Evolutionary conservation across 371 early-diverging fungal genomes (phyloP), one percentile per base, ranked within the genome.

Genomic region (Syncephalastrum monosporum): DNA sequence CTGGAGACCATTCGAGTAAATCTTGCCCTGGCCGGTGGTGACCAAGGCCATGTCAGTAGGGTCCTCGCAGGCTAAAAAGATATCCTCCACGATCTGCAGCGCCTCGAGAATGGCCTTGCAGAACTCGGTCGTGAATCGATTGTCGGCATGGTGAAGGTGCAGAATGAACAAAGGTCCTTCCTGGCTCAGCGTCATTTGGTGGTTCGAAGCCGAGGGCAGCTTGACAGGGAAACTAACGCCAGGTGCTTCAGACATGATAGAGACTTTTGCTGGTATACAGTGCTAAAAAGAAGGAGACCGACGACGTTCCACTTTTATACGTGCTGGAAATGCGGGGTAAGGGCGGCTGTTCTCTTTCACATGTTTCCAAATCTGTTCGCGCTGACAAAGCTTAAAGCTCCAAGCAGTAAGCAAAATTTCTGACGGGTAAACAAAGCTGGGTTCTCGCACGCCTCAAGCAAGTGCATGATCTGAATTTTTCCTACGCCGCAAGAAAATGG

Each of bases 1-100:
- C 49, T 90, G 85, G 15, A 93, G 69, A 2, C 92, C 92, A 67
- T 90, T 93, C 54, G 86, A 85, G 58, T 72, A 91, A 60, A 91
- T 85, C 73, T 90, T 88, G 53, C 79, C 91, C 13, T 83, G 60
- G 16, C 82, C 85, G 3, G 75, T 68, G 1, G 91, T 88, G 6
- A 92, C 67, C 15, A 91, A 65, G 0, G 85, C 87, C 67, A 74
- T 72, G 33, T 65, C 76, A 0, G 71, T 65, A 19, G 79, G 79
- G 4, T 59, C 67, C 2, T 71, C 59, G 4, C 60, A 59, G 10
- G 67, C 72, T 8, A 79, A 57, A 33, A 80, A 81, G 12, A 61
- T 59, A 15, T 69, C 56, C 24, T 89, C 88, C 23, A 91, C 72
- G 4, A 73, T 60, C 51, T 89, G 85, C 19, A 91, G 78, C 2